These are phyloP conservation scores for Pinus taeda DNA, from an alignment of 75 land plant genomes.

Conservation along the genomic window DNA sequence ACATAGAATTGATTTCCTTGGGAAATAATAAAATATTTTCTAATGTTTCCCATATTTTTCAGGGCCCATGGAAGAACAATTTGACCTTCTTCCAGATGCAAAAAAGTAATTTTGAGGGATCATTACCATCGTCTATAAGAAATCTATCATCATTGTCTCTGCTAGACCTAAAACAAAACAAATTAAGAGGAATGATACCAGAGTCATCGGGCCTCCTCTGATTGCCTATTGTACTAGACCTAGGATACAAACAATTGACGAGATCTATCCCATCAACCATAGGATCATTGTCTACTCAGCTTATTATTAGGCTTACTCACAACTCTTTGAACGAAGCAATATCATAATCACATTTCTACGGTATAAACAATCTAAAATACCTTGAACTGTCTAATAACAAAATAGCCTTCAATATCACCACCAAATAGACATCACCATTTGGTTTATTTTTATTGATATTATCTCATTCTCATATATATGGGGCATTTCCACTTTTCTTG, in stretches of 20 bases:
- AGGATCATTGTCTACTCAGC: not conserved
- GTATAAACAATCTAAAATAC: not conserved
- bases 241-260: not conserved
- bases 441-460: not conserved
- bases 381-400: not conserved
- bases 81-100: too few relatives aligned
- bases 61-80: too few relatives aligned
- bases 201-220: not conserved
- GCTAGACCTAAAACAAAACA: constrained; percentile 1
- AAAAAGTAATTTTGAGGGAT: not conserved
- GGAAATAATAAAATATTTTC: too few relatives aligned
- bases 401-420: not conserved
- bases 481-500: not conserved
- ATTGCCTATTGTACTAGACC: not conserved
- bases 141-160: not conserved
- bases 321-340: not conserved
- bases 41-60: too few relatives aligned
- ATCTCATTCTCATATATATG: not conserved
- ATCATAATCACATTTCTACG: not conserved
- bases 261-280: constrained; percentile 16
- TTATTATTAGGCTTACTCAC: not conserved
- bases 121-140: not conserved
- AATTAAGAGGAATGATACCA: constrained; percentile 13
- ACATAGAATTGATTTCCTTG: too few relatives aligned
- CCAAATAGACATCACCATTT: not conserved